Base-by-base conservation (phyloP, 1,284 basidiomycete species). In the Malassezia japonica region DNA sequence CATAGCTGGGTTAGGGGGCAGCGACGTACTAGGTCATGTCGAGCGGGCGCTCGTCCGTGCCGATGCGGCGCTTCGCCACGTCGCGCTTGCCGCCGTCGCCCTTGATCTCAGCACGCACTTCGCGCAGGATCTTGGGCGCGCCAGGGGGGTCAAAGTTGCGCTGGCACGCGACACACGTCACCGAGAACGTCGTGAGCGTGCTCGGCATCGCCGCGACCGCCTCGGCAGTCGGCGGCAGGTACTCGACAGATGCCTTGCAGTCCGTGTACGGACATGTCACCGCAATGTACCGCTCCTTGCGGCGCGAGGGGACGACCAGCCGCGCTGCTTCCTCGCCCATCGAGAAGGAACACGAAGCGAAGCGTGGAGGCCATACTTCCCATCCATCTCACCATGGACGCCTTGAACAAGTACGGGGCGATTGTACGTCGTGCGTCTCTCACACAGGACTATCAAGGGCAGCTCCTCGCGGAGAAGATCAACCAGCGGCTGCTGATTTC, bases 21-120 rank as follows among this genome's bases (percentile, higher is more conserved):
- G 1, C 33, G 10, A 52, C 59, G 48, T 34, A 62, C 52, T 65
- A 72, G 10, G 60, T 59, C 61, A 67, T 69, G 33, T 72, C 70
- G 40, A 72, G 56, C 20, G 70, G 70, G 18, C 62, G 60, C 46
- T 72, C 67, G 41, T 72, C 70, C 1, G 70, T 72, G 2, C 70
- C 70, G 8, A 72, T 72, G 23, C 68, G 56, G 10, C 70, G 48
- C 50, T 65, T 71, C 12, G 54, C 47, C 3, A 46, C 38, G 9
- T 42, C 27, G 6, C 27, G 16, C 21, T 33, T 32, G 16, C 61
- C 57, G 21, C 58, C 62, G 29, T 56, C 60, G 15, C 54, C 54
- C 15, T 62, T 59, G 16, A 55, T 45, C 24, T 48, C 34, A 1
- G 28, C 12, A 2, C 51, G 51, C 2, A 65, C 60, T 16, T 72